Evolutionary conservation across 1,139 yeast species (phyloP).

Genomic region (Geotrichum phurueaensis): DNA sequence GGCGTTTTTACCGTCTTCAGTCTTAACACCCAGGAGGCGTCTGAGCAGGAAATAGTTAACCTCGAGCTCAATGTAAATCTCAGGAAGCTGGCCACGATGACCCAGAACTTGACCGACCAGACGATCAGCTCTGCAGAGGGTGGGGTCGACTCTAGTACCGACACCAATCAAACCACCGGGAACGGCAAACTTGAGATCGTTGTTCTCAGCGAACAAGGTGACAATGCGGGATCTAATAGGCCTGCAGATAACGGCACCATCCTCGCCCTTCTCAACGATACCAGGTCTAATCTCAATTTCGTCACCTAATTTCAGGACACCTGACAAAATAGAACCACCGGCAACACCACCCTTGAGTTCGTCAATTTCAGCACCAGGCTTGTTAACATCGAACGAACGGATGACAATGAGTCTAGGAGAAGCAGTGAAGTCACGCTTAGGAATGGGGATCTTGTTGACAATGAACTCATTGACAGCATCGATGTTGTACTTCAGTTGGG

Average conservation of each 20-base stretch:
- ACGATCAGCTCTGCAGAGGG: slow-evolving; percentile 98
- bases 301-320: slow-evolving; percentile 95
- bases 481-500: slow-evolving; percentile 95
- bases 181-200: slow-evolving; percentile 95
- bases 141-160: slow-evolving; percentile 98
- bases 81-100: slow-evolving; percentile 91
- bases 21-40: slow-evolving; percentile 96
- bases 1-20: slow-evolving; percentile 96
- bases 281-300: slow-evolving; percentile 99
- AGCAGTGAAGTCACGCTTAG: slow-evolving; percentile 88
- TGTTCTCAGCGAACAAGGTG: slow-evolving; percentile 93
- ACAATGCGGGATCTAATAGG: slow-evolving; percentile 93
- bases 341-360: slow-evolving; percentile 99
- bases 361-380: slow-evolving; percentile 96
- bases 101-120: slow-evolving; percentile 99
- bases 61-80: slow-evolving; percentile 94
- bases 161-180: slow-evolving; percentile 99
- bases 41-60: slow-evolving; percentile 94
- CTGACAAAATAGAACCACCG: slow-evolving; percentile 95
- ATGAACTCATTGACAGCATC: slow-evolving; percentile 97
- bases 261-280: slow-evolving; percentile 83
- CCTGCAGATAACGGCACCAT: slow-evolving; percentile 85
- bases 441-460: slow-evolving; percentile 93
- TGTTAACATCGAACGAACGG: slow-evolving; percentile 97
- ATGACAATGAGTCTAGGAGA: slow-evolving; percentile 94